Evolutionary conservation across 208 protist genomes (phyloP).

Genomic region (Leishmania guyanensis): DNA sequence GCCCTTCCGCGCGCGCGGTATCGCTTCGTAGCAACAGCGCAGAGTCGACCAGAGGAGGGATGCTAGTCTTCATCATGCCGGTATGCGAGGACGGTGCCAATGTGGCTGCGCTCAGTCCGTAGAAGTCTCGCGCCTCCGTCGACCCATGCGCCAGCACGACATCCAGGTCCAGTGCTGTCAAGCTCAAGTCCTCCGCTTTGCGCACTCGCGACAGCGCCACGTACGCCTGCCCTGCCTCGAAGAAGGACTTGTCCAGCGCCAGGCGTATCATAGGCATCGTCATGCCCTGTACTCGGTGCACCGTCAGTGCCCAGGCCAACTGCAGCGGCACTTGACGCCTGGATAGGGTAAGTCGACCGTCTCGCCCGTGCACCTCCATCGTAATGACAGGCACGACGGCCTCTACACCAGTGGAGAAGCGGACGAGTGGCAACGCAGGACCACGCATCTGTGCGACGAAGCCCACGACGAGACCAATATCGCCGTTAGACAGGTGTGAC

Average conservation of each 20-base stretch:
- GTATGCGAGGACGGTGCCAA: neutral
- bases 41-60: neutral
- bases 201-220: constrained; percentile 71
- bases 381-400: constrained; percentile 54
- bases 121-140: constrained; percentile 25
- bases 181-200: constrained; percentile 39
- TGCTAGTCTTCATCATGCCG: neutral
- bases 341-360: constrained; percentile 37
- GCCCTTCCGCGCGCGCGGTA: neutral
- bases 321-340: constrained; percentile 88
- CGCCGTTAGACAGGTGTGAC: constrained; percentile 41
- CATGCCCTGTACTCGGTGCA: constrained; percentile 96
- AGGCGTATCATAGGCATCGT: constrained; percentile 58
- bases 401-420: constrained; percentile 48
- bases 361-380: constrained; percentile 37
- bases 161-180: constrained; percentile 34
- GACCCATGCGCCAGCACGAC: constrained; percentile 16
- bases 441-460: constrained; percentile 29
- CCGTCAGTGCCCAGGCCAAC: constrained; percentile 94
- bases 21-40: neutral
- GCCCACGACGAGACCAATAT: constrained; percentile 34
- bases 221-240: constrained; percentile 76
- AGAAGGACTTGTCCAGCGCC: constrained; percentile 61
- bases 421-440: constrained; percentile 55
- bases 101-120: constrained; percentile 15